These are phyloP conservation scores for Aspergillus heteromorphus DNA, from an alignment of 495 filamentous ascomycete species.

Conservation along the genomic window DNA sequence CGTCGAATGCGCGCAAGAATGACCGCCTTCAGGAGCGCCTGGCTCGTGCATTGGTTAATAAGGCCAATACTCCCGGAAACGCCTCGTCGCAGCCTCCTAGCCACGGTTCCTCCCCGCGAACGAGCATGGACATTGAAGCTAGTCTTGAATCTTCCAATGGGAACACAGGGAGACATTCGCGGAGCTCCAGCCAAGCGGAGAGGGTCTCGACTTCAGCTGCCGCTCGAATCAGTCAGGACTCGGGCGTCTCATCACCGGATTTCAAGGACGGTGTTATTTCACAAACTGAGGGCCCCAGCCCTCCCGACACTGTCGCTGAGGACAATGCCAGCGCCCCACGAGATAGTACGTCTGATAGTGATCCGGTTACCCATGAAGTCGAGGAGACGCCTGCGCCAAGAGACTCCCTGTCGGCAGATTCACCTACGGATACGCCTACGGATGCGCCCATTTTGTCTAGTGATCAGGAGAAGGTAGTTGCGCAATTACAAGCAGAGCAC, in stretches of 20 bases:
- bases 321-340: conserved; percentile 1
- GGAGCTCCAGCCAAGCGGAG: conserved; percentile 10
- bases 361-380: no score
- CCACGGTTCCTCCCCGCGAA: conserved; percentile 24
- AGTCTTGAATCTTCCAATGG: conserved; percentile 17
- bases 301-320: neutral
- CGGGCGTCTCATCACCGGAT: conserved; percentile 22
- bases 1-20: conserved; percentile 52
- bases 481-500: conserved; percentile 50
- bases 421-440: conserved; percentile 10
- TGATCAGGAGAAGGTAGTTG: conserved; percentile 34
- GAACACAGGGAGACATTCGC: conserved; percentile 14
- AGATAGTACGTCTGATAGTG: conserved; percentile 10
- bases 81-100: conserved; percentile 25
- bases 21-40: conserved; percentile 82
- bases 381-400: neutral
- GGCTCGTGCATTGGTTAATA: conserved; percentile 58
- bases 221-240: conserved; percentile 31
- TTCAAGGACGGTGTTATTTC: conserved; percentile 25
- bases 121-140: conserved; percentile 36
- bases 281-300: neutral
- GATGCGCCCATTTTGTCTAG: conserved; percentile 9
- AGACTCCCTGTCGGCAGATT: conserved; percentile 13
- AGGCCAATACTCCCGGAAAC: conserved; percentile 28
- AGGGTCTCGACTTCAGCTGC: conserved; percentile 4